Evolutionary conservation across 1,284 basidiomycete genomes (phyloP).

Genomic region (Austroboletus olivaceoglutinosus): DNA sequence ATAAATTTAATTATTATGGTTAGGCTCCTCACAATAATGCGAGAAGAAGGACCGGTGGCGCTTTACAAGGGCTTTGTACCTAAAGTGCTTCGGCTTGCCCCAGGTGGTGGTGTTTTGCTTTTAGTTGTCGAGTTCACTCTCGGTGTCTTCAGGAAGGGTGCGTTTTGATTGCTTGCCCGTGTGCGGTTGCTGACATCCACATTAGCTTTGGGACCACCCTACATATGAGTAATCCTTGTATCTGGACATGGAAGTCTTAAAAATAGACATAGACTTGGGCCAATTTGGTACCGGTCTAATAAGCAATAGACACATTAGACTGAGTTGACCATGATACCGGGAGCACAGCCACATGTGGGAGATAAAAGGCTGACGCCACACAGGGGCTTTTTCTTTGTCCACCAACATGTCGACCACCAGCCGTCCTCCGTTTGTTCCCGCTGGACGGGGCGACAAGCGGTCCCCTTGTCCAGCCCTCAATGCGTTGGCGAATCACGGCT

Average conservation of each 20-base stretch:
- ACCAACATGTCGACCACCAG: conserved; percentile 27
- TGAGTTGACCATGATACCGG: neutral
- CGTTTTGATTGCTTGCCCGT: conserved; percentile 20
- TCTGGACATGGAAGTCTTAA: neutral
- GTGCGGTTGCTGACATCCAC: neutral
- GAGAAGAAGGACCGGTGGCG: conserved; percentile 87
- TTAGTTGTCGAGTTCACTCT: conserved; percentile 88
- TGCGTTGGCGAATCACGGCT: conserved; percentile 46
- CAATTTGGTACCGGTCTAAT: neutral
- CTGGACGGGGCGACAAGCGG: conserved; percentile 35
- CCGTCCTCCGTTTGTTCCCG: conserved; percentile 40
- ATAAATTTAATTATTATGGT: neutral
- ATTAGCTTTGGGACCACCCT: conserved; percentile 35
- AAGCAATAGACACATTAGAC: neutral
- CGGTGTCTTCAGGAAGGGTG: conserved; percentile 70
- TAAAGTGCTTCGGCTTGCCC: conserved; percentile 84
- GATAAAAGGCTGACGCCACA: conserved; percentile 17
- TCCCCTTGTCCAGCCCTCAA: conserved; percentile 53
- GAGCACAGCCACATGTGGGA: conserved; percentile 17
- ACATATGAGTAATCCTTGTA: conserved; percentile 24
- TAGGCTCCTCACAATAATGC: conserved; percentile 73
- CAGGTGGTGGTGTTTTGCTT: conserved; percentile 92
- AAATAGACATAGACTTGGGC: conserved; percentile 2
- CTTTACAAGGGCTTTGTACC: conserved; percentile 95
- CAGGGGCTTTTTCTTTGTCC: conserved; percentile 20